phyloP scores from a whole-genome alignment of 2,329 filamentous ascomycete genomes.

The Cladosporium velox region DNA sequence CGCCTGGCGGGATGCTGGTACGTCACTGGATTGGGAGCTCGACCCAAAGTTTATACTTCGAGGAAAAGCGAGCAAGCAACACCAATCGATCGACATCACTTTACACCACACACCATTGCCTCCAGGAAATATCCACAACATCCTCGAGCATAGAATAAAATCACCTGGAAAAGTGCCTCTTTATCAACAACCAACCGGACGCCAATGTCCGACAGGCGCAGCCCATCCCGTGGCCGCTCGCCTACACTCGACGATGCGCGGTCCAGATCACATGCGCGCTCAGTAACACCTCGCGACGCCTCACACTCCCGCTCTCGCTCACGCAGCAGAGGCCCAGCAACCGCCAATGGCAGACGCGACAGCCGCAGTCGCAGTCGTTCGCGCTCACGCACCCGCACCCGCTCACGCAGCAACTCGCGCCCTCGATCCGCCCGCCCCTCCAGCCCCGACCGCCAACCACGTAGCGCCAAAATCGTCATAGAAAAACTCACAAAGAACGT shows the following conservation, averaged over 20 bases:
- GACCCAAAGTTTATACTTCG: conserved; percentile 1
- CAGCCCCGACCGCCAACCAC: conserved; percentile 26
- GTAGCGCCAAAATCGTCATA: conserved; percentile 74
- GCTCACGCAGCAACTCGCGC: conserved; percentile 24
- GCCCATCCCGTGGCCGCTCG: conserved; percentile 46
- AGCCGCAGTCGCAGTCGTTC: conserved; percentile 19
- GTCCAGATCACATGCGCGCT: conserved; percentile 33
- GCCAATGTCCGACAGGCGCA: conserved; percentile 33
- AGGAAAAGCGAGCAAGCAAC: background rate
- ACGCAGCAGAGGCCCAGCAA: conserved; percentile 37
- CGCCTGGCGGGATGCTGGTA: background rate
- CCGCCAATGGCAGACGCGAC: conserved; percentile 39
- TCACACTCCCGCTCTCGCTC: conserved; percentile 40
- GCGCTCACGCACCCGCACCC: conserved; percentile 12
- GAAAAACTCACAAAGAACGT: conserved; percentile 96
- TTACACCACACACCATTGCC: background rate
- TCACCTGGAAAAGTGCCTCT: background rate
- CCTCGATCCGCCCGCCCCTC: conserved; percentile 10
- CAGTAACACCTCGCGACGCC: conserved; percentile 39
- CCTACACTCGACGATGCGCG: conserved; percentile 31
- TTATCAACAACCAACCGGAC: background rate
- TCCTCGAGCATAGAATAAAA: no score
- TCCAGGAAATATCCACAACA: background rate
- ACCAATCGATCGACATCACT: background rate
- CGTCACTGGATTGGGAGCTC: background rate